These are phyloP conservation scores for Neopestalotiopsis sp. DNA, from an alignment of 2,329 filamentous ascomycete genomes.

Conservation along the genomic window DNA sequence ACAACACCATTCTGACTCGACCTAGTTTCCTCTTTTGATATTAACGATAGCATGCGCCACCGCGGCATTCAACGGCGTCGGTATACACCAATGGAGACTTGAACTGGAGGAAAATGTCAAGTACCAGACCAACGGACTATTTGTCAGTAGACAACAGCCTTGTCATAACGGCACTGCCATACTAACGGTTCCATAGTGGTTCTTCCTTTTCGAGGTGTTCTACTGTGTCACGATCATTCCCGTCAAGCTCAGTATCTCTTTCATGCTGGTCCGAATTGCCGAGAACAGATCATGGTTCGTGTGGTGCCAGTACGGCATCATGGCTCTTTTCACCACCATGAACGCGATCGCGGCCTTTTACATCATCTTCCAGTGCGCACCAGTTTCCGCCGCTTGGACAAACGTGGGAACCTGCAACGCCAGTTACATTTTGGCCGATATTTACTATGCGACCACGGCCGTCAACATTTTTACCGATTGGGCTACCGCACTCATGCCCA, in stretches of 20 bases:
- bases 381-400: constrained; percentile 25
- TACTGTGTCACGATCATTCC: constrained; percentile 26
- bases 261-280: constrained; percentile 24
- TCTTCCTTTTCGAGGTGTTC: constrained; percentile 28
- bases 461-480: constrained; percentile 20
- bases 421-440: constrained; percentile 22
- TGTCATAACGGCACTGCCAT: background rate
- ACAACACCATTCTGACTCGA: background rate
- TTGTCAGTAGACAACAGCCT: constrained; percentile 15
- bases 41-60: constrained; percentile 24
- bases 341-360: constrained; percentile 25
- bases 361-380: constrained; percentile 26
- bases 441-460: constrained; percentile 28
- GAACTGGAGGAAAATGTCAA: constrained; percentile 20
- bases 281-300: constrained; percentile 20
- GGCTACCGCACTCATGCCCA: constrained; percentile 18
- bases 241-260: constrained; percentile 24
- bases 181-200: constrained; percentile 20
- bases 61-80: constrained; percentile 18
- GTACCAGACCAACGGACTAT: constrained; percentile 21
- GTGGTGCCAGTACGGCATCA: constrained; percentile 21
- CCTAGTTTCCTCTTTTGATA: constrained; percentile 21
- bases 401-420: constrained; percentile 20
- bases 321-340: constrained; percentile 25
- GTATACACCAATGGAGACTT: constrained; percentile 21